Evolutionary conservation across 106 monocot species (phyloP), one percentile per base, ranked within the genome.

Genomic region (Allium sativum): DNA sequence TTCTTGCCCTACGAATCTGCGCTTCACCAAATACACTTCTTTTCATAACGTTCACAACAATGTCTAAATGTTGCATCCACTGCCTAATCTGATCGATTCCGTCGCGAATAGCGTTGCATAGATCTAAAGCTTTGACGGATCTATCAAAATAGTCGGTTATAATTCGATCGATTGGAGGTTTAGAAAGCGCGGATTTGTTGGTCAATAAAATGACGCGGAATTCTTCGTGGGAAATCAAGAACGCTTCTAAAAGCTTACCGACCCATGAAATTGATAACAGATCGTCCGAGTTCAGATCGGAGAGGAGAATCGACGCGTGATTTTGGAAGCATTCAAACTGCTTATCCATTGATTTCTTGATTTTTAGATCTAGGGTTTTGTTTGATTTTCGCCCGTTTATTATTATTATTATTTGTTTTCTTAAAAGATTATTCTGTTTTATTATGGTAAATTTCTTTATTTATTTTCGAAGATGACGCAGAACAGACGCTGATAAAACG

Each of bases 31-130:
- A 9, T 47, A 8, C 12, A 47, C 12, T 47, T 8, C 12, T 47
- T 47, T 47, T 47, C 53, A 16, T 16, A 8, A 46, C n/a, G 5
- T 48, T 53, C 16, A 72, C 19, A 10, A 74, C 76, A 65, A 87
- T 83, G 44, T 77, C 77, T 55, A 80, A 71, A 55, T 74, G 87
- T 48, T 52, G 46, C 46, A 61, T 64, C 83, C 83, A 87, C 69
- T 61, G 71, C 14, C 83, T 79, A 48, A 87, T 48, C 70, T 74
- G 87, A 22, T 80, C 80, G 68, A 79, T 56, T 14, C 73, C 84
- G 52, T 84, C 84, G 43, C 80, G 79, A 48, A 87, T 45, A 50
- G 87, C 87, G 60, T 82, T 87, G 73, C 79, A 83, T 64, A 87
- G 54, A 16, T 87, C 87, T 60, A 87, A 83, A 9, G 83, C 79